These are phyloP conservation scores for Ophiostoma triangulosporum DNA, from an alignment of 2,329 filamentous ascomycete species.

Conservation along the genomic window DNA sequence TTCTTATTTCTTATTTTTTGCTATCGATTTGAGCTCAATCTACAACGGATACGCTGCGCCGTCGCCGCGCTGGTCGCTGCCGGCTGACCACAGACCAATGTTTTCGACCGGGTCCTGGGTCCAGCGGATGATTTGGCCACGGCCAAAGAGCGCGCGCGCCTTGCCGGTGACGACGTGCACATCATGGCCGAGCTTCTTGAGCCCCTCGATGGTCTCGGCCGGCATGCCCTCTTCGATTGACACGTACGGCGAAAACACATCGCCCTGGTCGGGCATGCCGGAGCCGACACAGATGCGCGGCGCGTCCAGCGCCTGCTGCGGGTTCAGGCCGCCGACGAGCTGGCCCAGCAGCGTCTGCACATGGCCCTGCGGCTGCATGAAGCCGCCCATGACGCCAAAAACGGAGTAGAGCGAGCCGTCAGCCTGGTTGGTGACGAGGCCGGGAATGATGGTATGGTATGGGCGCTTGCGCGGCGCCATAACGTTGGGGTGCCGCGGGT, in stretches of 20 bases:
- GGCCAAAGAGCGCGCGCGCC: constrained; percentile 59
- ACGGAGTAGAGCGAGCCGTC: constrained; percentile 70
- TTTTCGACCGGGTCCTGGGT: constrained; percentile 58
- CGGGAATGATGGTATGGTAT: constrained; percentile 97
- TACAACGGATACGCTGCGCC: constrained; percentile 49
- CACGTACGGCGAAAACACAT: constrained; percentile 49
- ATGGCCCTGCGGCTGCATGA: constrained; percentile 96
- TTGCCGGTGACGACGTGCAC: constrained; percentile 55
- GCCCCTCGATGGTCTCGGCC: constrained; percentile 49
- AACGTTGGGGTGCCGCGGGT: constrained; percentile 60
- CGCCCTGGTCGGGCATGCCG: constrained; percentile 48
- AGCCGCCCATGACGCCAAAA: constrained; percentile 95
- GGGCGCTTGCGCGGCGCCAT: constrained; percentile 74
- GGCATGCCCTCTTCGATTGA: constrained; percentile 74
- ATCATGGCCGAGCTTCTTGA: constrained; percentile 59
- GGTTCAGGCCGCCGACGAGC: constrained; percentile 65
- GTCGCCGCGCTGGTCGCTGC: constrained; percentile 79
- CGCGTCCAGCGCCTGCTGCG: constrained; percentile 80
- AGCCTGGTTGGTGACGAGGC: constrained; percentile 63
- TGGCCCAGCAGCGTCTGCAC: constrained; percentile 88
- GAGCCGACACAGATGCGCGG: constrained; percentile 81
- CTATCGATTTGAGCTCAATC: not conserved
- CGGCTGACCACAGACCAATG: constrained; percentile 66
- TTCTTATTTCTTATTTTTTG: not conserved
- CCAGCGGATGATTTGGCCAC: constrained; percentile 74